Evolutionary conservation across 257 asterid species (phyloP), one percentile per base, ranked within the genome.

Genomic region (Anisodus tanguticus): DNA sequence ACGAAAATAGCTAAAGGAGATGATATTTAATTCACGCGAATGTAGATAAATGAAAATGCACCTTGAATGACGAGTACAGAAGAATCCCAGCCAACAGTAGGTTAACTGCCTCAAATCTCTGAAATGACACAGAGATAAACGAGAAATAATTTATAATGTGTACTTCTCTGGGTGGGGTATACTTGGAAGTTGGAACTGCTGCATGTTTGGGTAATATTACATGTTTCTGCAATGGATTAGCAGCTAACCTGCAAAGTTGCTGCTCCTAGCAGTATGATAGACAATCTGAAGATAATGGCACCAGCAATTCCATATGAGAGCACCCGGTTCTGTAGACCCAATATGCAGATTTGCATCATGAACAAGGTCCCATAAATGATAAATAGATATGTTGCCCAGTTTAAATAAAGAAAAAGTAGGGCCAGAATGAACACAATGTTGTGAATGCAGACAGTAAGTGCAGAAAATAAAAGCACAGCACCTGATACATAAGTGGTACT

Each of bases 261-360:
- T 81, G 98, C 89, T 87, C 99, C 99, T 49, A 97, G 98, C 89
- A 97, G 97, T 86, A 97, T 97, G 90, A 97, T 83, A 26, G 98
- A 84, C 83, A 89, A 87, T 17, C 99, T 89, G 88, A 97, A 95
- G 89, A 97, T 58, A 84, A 97, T 72, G 60, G 99, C 99, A 83
- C 99, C 99, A 77, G 95, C 98, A 89, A 97, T 97, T 70, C 99
- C 99, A 91, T 91, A 97, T 51, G 99, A 91, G 78, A 97, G 97
- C 88, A 97, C 99, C 87, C 96, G 97, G 71, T 85, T 90, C 98
- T 97, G 85, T 71, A 71, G 81, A 86, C 77, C 81, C 82, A 83
- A 84, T 71, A 89, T 31, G 60, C 58, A 69, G 41, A 85, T 87
- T 83, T 66, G 79, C 83, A 83, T 47, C 68, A 22, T 41, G 66